Base-by-base conservation (phyloP, 257 asterid species). In the Nyctanthes arbortristis region DNA sequence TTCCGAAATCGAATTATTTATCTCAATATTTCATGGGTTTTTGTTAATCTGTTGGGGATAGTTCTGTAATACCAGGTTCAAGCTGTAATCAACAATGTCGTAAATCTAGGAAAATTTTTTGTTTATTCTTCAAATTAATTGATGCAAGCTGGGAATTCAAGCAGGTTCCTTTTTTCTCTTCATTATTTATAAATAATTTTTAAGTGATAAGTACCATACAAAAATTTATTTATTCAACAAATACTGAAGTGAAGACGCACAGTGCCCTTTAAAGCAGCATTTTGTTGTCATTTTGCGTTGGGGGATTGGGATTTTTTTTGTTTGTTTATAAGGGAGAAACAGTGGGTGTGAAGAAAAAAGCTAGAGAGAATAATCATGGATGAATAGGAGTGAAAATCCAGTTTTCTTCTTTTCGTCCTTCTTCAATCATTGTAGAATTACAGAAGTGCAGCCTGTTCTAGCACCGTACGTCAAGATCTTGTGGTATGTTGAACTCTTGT, bases 81-180 rank as follows among this genome's bases (percentile, higher is more conserved):
- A 80, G 86, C 88, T 82, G 96, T 77, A 86, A 67, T 71, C 92
- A 84, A 84, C 88, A 16, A 73, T 76, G 77, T 80, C 87, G 81
- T 73, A 79, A 80, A 79, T 78, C 78, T 77, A 75, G 84, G 86
- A 57, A n/a, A n/a, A 40, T 18, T 37, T 35, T 55, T 63, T 74
- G 72, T 71, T 70, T 29, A 67, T 73, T 78, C 36, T 80, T 67
- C 1, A 5, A 27, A 61, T 69, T 35, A 71, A 56, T 43, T 47
- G 73, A 60, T 49, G 67, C 59, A 65, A 78, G 88, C 85, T 81
- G 84, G 73, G 61, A 76, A 72, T 61, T 30, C 7, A 11, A 32
- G 30, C 36, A 52, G 58, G 55, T 32, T 34, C 16, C 0, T 25
- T 36, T 67, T 68, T 72, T 25, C 52, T 65, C 45, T 35, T 71